phyloP scores from a whole-genome alignment of 2,329 filamentous ascomycete species.

The Pseudogymnoascus sp. region DNA sequence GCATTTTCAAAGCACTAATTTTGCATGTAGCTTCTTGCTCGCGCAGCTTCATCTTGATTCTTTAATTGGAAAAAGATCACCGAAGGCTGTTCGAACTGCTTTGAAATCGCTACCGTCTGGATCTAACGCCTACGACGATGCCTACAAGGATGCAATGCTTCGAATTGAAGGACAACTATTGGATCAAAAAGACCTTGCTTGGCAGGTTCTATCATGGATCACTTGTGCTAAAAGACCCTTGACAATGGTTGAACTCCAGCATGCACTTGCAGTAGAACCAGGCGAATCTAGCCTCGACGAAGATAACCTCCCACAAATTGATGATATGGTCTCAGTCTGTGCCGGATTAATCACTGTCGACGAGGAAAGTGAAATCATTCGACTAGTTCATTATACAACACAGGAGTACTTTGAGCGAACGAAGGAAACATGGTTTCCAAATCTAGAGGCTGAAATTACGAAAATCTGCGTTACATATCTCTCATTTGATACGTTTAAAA shows the following conservation, averaged over 20 bases:
- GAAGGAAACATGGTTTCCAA: conserved; percentile 12
- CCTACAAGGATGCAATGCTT: conserved; percentile 25
- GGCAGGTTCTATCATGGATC: conserved; percentile 21
- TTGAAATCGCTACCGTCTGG: conserved; percentile 27
- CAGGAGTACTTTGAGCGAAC: conserved; percentile 36
- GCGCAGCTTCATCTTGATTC: conserved; percentile 29
- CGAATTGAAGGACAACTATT: conserved; percentile 28
- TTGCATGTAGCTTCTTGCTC: conserved; percentile 30
- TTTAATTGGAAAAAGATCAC: conserved; percentile 23
- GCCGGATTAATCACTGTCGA: conserved; percentile 21
- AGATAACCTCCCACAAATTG: conserved; percentile 18
- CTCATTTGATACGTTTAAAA: conserved; percentile 26
- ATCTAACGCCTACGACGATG: conserved; percentile 12
- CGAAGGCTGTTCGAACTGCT: conserved; percentile 24
- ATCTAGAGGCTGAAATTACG: conserved; percentile 13
- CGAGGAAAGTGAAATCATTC: conserved; percentile 17
- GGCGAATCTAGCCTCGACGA: conserved; percentile 18
- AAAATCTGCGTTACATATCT: conserved; percentile 23
- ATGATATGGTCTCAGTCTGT: conserved; percentile 16
- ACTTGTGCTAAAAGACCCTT: conserved; percentile 22
- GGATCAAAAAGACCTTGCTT: conserved; percentile 25
- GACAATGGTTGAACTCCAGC: conserved; percentile 25
- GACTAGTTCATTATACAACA: conserved; percentile 25
- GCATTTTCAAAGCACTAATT: neutral
- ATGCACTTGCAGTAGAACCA: conserved; percentile 28